phyloP scores from a whole-genome alignment of 768 basidiomycete genomes.

The Xanthoconium stramineum region DNA sequence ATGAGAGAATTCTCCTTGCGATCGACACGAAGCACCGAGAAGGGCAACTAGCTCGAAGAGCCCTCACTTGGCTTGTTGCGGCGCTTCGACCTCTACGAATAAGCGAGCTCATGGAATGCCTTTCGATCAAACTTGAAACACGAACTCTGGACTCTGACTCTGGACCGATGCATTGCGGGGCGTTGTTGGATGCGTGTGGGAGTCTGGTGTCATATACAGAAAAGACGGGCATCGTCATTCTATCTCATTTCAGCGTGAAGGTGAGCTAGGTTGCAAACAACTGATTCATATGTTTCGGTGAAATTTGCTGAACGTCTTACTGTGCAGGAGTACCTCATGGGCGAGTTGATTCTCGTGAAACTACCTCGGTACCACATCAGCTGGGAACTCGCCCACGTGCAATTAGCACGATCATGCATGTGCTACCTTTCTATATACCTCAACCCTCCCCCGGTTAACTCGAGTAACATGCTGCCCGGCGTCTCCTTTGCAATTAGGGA shows the following conservation, averaged over 20 bases:
- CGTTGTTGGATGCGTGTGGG: not conserved
- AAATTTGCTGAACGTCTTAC: too few species aligned
- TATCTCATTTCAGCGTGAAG: conserved; percentile 1
- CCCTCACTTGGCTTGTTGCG: not conserved
- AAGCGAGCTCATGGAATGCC: not conserved
- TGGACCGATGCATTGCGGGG: not conserved
- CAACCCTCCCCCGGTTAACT: too few species aligned
- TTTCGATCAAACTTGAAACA: not conserved
- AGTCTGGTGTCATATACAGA: not conserved
- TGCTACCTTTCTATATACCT: not conserved
- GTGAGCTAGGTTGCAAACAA: not conserved
- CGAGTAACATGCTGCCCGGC: too few species aligned
- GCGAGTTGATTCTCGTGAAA: not conserved
- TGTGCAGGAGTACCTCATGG: not conserved
- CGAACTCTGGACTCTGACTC: not conserved
- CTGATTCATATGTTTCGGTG: not conserved
- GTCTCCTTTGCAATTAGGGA: not conserved
- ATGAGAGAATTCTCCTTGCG: not conserved
- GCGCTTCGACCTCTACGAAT: not conserved
- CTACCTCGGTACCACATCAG: not conserved
- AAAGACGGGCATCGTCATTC: not conserved
- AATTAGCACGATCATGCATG: not conserved
- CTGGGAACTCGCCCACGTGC: not conserved
- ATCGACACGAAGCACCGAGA: not conserved
- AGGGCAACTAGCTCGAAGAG: not conserved